Base-by-base conservation (phyloP, 805 yeast species). In the Lipomyces yamadae region DNA sequence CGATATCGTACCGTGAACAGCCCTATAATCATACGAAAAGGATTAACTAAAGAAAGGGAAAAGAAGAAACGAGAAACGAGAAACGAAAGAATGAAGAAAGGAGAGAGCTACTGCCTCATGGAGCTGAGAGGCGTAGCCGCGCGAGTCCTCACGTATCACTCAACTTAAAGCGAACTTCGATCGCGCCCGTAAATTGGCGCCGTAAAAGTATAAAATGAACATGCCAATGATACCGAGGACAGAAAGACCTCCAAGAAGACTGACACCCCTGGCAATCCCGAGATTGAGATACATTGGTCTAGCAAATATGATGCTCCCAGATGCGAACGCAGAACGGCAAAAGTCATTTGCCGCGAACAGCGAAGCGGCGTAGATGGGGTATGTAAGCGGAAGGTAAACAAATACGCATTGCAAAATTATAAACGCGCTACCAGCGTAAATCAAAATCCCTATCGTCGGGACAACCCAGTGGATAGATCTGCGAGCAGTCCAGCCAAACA, bases 301-400 rank as follows among this genome's bases (percentile, higher is more conserved):
- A 4, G 90, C 90, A 75, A 89, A 88, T 60, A 89, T 79, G 50
- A 90, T 89, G 80, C 86, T 86, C 2, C 82, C 84, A 68, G 86
- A 85, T 1, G 87, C 90, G 69, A 83, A 81, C 2, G 77, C 76
- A 7, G 85, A 78, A 62, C 90, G 81, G 67, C 81, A 80, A 35
- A 86, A 76, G 42, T 79, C 83, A 72, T 85, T 86, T 50, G 86
- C 84, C 3, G 89, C 89, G 75, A 83, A 85, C 1, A 84, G 88
- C 0, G 88, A 85, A 2, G 88, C 88, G 68, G 84, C 69, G 73
- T 81, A 83, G 62, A 82, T 76, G 39, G 81, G 83, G 74, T 83
- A 86, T 5, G 84, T 78, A 63, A 78, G 75, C 1, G 83, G 82
- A 66, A 86, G 75, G 68, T 85, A 86, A 68, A 82, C 79, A 73